Evolutionary conservation across 1,284 basidiomycete species (phyloP).

Genomic region (Agaricales sp.): DNA sequence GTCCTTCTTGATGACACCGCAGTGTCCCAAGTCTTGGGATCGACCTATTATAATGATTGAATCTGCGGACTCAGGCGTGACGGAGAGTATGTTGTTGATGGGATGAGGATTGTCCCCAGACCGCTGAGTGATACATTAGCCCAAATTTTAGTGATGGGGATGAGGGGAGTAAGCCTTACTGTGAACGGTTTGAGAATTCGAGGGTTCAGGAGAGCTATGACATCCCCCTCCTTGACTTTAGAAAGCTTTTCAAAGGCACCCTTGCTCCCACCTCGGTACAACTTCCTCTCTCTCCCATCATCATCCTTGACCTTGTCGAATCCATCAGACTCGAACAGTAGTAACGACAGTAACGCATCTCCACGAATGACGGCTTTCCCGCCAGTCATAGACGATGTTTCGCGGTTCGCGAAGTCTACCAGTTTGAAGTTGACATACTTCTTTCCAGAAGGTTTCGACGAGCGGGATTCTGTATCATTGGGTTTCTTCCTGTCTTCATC

Average conservation of each 20-base stretch:
- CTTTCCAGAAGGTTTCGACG: constrained; percentile 38
- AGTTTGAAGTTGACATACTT: constrained; percentile 87
- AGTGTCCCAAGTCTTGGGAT: constrained; percentile 80
- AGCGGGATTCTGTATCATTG: constrained; percentile 25
- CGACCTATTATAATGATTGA: constrained; percentile 81
- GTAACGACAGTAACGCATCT: constrained; percentile 73
- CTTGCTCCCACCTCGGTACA: constrained; percentile 80
- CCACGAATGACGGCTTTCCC: constrained; percentile 56
- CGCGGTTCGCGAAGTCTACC: constrained; percentile 65
- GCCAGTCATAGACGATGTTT: constrained; percentile 39
- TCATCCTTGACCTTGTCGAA: constrained; percentile 43
- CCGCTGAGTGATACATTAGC: constrained; percentile 24
- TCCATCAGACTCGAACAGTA: constrained; percentile 83
- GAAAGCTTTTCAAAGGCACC: constrained; percentile 88
- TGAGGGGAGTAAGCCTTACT: constrained; percentile 31
- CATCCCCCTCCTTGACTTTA: constrained; percentile 79
- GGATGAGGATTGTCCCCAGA: constrained; percentile 59
- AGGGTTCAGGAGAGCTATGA: constrained; percentile 86
- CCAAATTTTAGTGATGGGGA: not conserved
- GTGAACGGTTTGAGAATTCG: constrained; percentile 78
- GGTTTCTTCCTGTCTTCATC: constrained; percentile 23
- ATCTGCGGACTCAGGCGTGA: constrained; percentile 76
- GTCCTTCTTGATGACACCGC: constrained; percentile 66
- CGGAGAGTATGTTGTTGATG: constrained; percentile 70
- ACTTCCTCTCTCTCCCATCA: constrained; percentile 40